phyloP scores from a whole-genome alignment of 2,329 filamentous ascomycete genomes.

The Elsinoe ampelina region DNA sequence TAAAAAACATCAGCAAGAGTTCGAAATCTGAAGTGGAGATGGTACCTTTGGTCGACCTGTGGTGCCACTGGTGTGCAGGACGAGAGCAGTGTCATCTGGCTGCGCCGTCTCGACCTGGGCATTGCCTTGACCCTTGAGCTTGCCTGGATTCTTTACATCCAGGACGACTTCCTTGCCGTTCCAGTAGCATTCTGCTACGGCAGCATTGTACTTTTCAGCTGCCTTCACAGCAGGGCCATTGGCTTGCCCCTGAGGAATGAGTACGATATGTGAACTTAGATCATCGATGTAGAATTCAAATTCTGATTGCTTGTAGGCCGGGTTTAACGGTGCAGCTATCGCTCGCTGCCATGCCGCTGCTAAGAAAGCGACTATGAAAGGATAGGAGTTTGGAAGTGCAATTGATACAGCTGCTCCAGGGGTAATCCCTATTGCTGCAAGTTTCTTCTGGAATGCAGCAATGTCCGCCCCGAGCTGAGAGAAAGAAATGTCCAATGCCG shows the following conservation, averaged over 20 bases:
- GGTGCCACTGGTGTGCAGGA: conserved; percentile 76
- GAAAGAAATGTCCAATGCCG: conserved; percentile 61
- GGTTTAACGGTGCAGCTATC: conserved; percentile 78
- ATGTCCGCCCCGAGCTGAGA: conserved; percentile 57
- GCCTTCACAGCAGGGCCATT: conserved; percentile 65
- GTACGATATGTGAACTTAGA: conserved; percentile 65
- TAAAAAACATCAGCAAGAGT: conserved; percentile 28
- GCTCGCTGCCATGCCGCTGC: conserved; percentile 77
- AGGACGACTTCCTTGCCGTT: conserved; percentile 61
- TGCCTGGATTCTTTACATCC: conserved; percentile 68
- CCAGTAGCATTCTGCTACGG: conserved; percentile 82
- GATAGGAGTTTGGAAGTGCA: conserved; percentile 73
- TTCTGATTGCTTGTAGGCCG: conserved; percentile 79
- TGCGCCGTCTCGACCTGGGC: conserved; percentile 47
- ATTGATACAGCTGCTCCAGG: conserved; percentile 68
- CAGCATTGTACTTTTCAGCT: conserved; percentile 67
- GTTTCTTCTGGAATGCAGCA: conserved; percentile 62
- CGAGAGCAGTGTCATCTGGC: conserved; percentile 68
- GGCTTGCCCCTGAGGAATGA: conserved; percentile 61
- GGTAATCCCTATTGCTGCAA: conserved; percentile 64
- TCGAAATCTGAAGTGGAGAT: conserved; percentile 49
- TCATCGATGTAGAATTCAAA: conserved; percentile 92
- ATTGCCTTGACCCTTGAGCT: conserved; percentile 46
- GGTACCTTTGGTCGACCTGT: conserved; percentile 76
- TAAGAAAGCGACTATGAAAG: conserved; percentile 80